Base-by-base conservation (phyloP, 1,139 yeast species). In the Pichia sp. region DNA sequence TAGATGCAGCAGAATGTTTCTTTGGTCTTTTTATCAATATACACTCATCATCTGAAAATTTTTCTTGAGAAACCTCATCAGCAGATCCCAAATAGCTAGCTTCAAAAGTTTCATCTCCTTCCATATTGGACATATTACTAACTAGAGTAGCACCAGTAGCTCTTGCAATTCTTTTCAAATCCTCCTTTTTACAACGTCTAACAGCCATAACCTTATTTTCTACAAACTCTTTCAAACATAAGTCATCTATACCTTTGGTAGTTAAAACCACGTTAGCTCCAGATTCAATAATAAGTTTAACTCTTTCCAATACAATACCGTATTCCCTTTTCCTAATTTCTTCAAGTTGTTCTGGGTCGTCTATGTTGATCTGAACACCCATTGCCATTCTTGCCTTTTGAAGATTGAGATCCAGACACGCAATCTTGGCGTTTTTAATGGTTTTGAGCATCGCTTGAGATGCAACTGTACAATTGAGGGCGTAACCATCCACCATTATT, bases 141-240 rank as follows among this genome's bases (percentile, higher is more conserved):
- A 93, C 74, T 56, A 93, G 69, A 4, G 96, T 84, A 32, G 96
- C 99, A 46, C 99, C 99, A 4, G 97, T 86, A 31, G 98, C 98
- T 59, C 96, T 78, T 10, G 98, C 97, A 55, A 93, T 91, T 69
- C 98, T 79, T 63, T 95, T 78, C 56, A 93, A 72, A 63, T 93
- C 99, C 64, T 91, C 98, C 62, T 88, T 89, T 66, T 88, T 86
- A 71, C 97, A 89, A 56, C 99, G 79, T 70, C 99, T 82, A 34
- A 93, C 98, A 14, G 95, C 98, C 91, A 93, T 88, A 39, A 91
- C 93, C 35, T 91, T 89, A 34, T 89, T 85, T 65, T 93, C 98
- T 42, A 91, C 93, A 64, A 93, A 91, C 61, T 85, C 91, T 66
- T 93, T 93, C 57, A 93, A 71, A 62, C 96, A 89, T 63, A 91